Evolutionary conservation across 225 moss, liverwort and hornwort species (phyloP).

Genomic region (Asterella californica): DNA sequence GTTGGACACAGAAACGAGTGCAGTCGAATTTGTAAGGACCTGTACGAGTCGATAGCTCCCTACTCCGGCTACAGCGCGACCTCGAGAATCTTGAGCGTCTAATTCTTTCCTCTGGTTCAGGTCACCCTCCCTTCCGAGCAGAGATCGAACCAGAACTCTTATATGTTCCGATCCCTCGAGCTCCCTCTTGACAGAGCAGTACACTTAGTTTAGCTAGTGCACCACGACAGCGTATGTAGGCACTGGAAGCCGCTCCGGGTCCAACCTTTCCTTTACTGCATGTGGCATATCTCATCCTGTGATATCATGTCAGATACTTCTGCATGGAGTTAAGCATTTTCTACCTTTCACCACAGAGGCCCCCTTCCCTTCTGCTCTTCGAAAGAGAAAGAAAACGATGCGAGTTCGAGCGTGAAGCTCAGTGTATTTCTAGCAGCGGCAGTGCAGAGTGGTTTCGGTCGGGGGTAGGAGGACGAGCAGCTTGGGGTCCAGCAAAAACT

Average conservation of each 20-base stretch:
- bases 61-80: neutral
- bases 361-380: neutral
- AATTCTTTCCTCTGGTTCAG: neutral
- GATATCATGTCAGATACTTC: neutral
- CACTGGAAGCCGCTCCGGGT: neutral
- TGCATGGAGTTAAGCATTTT: neutral
- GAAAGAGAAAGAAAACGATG: neutral
- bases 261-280: constrained; percentile 2
- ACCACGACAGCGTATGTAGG: constrained; percentile 15
- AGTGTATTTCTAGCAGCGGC: no score
- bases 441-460: no score
- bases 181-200: constrained; percentile 3
- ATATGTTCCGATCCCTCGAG: neutral
- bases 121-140: neutral
- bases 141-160: neutral
- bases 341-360: neutral
- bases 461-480: no score
- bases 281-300: constrained; percentile 1
- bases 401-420: no score
- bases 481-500: no score
- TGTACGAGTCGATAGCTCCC: neutral
- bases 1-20: neutral
- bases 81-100: neutral
- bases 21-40: neutral
- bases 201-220: neutral